Base-by-base conservation (phyloP, 164 flowering plant genomes). In the Akebia trifoliata region DNA sequence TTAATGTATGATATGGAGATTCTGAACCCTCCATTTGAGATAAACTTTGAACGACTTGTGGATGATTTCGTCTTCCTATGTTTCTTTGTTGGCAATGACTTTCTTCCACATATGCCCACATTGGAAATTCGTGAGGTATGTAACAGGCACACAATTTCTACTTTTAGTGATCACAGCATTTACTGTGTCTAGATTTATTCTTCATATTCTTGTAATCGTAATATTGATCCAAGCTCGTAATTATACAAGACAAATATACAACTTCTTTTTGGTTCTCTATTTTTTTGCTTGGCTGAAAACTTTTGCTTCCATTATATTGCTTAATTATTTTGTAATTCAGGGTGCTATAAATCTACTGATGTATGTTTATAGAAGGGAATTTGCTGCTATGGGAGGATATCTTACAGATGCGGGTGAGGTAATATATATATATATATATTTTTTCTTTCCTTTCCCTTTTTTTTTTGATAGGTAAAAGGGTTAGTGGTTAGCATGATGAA, bases 101-200 rank as follows among this genome's bases (percentile, higher is more conserved):
- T 92, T 73, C 95, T 92, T 66, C 98, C 98, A 29, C 98, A 92
- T 64, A 86, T 92, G 98, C 98, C 98, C 1, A 89, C 98, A 20
- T 64, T 92, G 70, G 95, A 92, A 68, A 92, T 92, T 24, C 80
- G 95, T 25, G 98, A 92, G 98, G 98, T 92, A 69, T 42, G 73
- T 42, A 21, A n/a, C n/a, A n/a, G n/a, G n/a, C n/a, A n/a, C n/a
- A n/a, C n/a, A n/a, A n/a, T n/a, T n/a, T n/a, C n/a, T n/a, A n/a
- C n/a, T n/a, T n/a, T n/a, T n/a, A n/a, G n/a, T n/a, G n/a, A n/a
- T n/a, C n/a, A n/a, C n/a, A n/a, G n/a, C n/a, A n/a, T n/a, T n/a
- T n/a, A n/a, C n/a, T n/a, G n/a, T n/a, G n/a, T n/a, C n/a, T n/a
- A n/a, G n/a, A n/a, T n/a, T n/a, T n/a, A n/a, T n/a, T n/a, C n/a